Base-by-base conservation (phyloP, 2,329 filamentous ascomycete species). In the Botrytis pseudocinerea region DNA sequence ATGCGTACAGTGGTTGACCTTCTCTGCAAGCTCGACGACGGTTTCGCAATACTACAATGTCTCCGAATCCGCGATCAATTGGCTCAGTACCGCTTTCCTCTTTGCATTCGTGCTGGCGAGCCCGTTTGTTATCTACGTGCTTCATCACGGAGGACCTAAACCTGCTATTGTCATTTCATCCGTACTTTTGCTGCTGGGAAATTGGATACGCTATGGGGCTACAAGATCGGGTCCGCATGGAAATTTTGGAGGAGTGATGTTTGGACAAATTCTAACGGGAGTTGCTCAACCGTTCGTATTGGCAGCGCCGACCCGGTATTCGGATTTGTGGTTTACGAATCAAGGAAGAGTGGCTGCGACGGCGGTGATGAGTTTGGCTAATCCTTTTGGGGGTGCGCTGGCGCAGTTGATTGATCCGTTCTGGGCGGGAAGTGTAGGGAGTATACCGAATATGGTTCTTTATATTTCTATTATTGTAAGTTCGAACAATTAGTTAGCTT, bases 271-370 rank as follows among this genome's bases (percentile, higher is more conserved):
- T 80, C 82, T 99, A 74, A 94, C 93, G 70, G 96, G 95, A 0
- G 86, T 98, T 57, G 91, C 94, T 0, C 96, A 99, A 81, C 95
- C 96, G 0, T 98, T 98, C 81, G 93, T 97, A 20, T 88, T 98
- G 16, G 90, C 92, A 10, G 94, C 95, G 0, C 95, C 96, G 0
- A 95, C 96, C 0, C 87, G 93, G 75, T 99, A 97, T 83, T 96
- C 93, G 71, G 95, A 98, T 81, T 85, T 97, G 74, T 98, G 96
- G 96, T 98, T 98, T 83, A 95, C 93, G 2, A 91, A 92, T 78
- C 85, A 86, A 18, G 95, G 95, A 12, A 89, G 96, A 71, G 93
- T 97, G 20, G 91, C 92, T 71, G 95, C 95, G 28, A 98, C 95
- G 0, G 96, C 95, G 1, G 80, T 97, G 51, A 91, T 92, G 35